Base-by-base conservation (phyloP, 1,284 basidiomycete genomes). In the Cryptococcus amylolentus region DNA sequence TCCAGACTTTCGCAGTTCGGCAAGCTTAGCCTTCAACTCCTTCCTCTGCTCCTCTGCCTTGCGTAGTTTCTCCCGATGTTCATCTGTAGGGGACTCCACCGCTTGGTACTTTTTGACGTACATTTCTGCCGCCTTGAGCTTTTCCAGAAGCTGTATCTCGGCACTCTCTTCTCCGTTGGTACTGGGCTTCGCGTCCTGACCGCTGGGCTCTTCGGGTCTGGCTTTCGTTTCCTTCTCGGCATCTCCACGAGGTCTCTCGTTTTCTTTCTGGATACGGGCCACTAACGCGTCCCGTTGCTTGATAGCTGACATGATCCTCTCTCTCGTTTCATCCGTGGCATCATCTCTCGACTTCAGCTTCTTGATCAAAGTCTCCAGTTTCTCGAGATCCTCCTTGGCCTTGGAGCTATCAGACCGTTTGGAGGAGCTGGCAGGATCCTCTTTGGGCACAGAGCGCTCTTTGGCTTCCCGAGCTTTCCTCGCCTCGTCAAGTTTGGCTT, bases 11-110 rank as follows among this genome's bases (percentile, higher is more conserved):
- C 4, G 9, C 9, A 46, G 27, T 8, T 46, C 27, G 10, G 28
- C 46, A 4, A 49, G 38, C 38, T 53, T 23, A 13, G 18, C 23
- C 49, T 49, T 50, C 10, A 56, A 48, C n/a, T 9, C 52, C 37
- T 49, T 48, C 20, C 50, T 43, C 38, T 46, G 39, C 38, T 51
- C 55, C 41, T 57, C 52, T 0, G 50, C 52, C 42, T 55, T 57
- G 18, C 10, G 35, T 18, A 59, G 38, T 27, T 50, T 53, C 0
- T 27, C 23, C 28, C 28, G 41, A 26, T 55, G 49, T n/a, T 55
- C 56, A 2, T 52, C 37, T 26, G 31, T 48, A 28, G 41, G 45
- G 2, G 38, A n/a, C 16, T 53, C 42, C 2, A 45, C 28, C 4
- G 14, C 26, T 4, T 47, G 28, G 37, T 20, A 35, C 14, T 49